These are phyloP conservation scores for Rhodotorula babjevae DNA, from an alignment of 768 basidiomycete genomes.

Conservation along the genomic window DNA sequence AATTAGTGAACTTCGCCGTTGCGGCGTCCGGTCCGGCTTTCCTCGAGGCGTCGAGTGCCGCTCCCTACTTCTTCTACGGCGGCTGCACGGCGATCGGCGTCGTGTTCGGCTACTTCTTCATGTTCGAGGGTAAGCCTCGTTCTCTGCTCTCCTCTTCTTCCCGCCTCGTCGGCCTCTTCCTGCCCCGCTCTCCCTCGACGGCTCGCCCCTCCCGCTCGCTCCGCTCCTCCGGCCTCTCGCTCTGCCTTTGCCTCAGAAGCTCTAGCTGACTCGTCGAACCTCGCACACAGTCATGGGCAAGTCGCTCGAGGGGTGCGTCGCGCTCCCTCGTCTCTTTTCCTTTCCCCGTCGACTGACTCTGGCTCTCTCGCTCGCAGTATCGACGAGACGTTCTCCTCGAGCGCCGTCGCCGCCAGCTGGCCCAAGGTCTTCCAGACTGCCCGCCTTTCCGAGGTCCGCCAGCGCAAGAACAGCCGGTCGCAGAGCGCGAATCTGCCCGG, in stretches of 20 bases:
- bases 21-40: constrained; percentile 18
- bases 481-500: constrained; percentile 6
- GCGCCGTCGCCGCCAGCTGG: neutral
- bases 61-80: constrained; percentile 20
- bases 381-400: constrained; percentile 8
- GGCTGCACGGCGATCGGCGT: constrained; percentile 4
- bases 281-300: neutral
- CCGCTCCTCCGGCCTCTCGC: no score
- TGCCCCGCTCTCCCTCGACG: no score
- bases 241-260: no score
- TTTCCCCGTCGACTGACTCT: no score
- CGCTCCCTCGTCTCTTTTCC: no score
- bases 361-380: neutral
- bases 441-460: constrained; percentile 1
- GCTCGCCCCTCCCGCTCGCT: no score
- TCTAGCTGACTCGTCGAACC: no score
- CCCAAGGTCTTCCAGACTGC: constrained; percentile 2
- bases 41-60: neutral
- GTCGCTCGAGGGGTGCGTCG: constrained; percentile 11
- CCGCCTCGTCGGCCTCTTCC: no score
- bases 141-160: no score
- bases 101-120: constrained; percentile 20
- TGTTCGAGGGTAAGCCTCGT: neutral
- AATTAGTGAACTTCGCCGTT: constrained; percentile 19
- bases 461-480: constrained; percentile 9